Percentiles rank a stretch among this genome's conserved stretches.
phyloP scores from a whole-genome alignment of 164 flowering plant species.

The Chloranthus sessilifolius region DNA sequence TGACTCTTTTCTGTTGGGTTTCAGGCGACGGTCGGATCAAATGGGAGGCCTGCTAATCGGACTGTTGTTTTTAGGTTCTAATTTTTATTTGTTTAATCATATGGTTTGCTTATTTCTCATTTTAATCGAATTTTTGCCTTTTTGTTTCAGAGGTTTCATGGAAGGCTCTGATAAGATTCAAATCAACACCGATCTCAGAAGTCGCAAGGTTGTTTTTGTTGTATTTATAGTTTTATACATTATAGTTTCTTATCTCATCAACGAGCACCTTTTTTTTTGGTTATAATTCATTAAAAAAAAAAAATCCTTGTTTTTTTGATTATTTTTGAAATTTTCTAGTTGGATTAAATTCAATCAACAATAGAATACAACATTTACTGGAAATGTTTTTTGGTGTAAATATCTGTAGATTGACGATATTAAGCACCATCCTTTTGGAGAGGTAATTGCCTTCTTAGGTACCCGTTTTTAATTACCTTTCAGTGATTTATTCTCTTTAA shows the following conservation, averaged over 20 bases:
- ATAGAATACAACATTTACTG: too few relatives aligned
- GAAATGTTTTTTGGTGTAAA: not conserved
- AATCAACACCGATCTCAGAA: conserved; percentile 70
- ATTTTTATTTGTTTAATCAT: not conserved
- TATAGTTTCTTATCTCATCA: not conserved
- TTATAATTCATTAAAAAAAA: too few relatives aligned
- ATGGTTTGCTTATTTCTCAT: conserved; percentile 12
- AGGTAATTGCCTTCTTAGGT: conserved; percentile 47
- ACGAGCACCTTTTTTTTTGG: too few relatives aligned
- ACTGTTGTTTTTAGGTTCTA: conserved; percentile 82
- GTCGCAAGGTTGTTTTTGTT: conserved; percentile 58
- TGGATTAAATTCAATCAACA: too few relatives aligned
- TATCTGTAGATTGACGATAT: conserved; percentile 74
- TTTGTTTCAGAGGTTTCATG: conserved; percentile 59
- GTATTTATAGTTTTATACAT: not conserved
- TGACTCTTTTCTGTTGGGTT: conserved; percentile 11
- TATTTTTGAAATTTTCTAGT: too few relatives aligned
- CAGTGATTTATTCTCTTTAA: too few relatives aligned
- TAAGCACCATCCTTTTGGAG: conserved; percentile 60
- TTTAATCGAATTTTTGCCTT: not conserved
- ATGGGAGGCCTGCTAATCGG: conserved; percentile 83
- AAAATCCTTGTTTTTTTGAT: too few relatives aligned
- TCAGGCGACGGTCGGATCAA: conserved; percentile 71
- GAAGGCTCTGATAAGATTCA: conserved; percentile 61
- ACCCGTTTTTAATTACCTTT: too few relatives aligned